Evolutionary conservation across 2,329 filamentous ascomycete genomes (phyloP), one percentile per base, ranked within the genome.

Genomic region (Phymatotrichopsis omnivora): DNA sequence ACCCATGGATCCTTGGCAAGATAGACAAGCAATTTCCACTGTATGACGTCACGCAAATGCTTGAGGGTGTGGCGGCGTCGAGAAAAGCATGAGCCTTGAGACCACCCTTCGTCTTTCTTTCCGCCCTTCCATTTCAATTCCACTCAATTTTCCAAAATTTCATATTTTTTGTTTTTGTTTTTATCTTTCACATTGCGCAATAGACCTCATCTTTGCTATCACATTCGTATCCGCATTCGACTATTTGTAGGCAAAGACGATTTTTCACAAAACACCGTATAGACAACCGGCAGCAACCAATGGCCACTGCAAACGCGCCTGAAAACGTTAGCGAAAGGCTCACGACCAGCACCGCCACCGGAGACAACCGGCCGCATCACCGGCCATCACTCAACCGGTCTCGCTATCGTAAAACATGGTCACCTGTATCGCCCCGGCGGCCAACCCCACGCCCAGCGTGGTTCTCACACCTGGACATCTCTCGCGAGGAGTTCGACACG

Each of bases 401-500:
- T 7, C 14, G 19, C 17, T n/a, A 24, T 20, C 45, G 45, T 17
- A 42, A 51, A 24, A 48, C 48, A 4, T 48, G 48, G 48, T 51
- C 48, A 17, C 48, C 48, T 7, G 19, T 22, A 10, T 10, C 40
- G 20, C 19, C 2, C n/a, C 20, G 17, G 27, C 28, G 11, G 32
- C 47, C 16, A 31, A 27, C 3, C 42, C 35, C 24, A 19, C 23
- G n/a, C 40, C 12, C 39, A 14, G 12, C 10, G 36, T 22, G n/a
- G n/a, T 47, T 48, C 32, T 44, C 42, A 7, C 40, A 41, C 27
- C 45, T 56, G 7, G 34, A 43, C 12, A 51, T 55, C 36, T 25
- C 29, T 2, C 49, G 53, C 28, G 40, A 51, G n/a, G 47, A 51
- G 19, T 53, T 56, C 37, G 48, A 34, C n/a, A 51, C 52, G 5